A percentile compares a stretch with the other conserved stretches of the same genome.
phyloP scores from a whole-genome alignment of 148 eudicot genomes.

The Nepenthes gracilis region DNA sequence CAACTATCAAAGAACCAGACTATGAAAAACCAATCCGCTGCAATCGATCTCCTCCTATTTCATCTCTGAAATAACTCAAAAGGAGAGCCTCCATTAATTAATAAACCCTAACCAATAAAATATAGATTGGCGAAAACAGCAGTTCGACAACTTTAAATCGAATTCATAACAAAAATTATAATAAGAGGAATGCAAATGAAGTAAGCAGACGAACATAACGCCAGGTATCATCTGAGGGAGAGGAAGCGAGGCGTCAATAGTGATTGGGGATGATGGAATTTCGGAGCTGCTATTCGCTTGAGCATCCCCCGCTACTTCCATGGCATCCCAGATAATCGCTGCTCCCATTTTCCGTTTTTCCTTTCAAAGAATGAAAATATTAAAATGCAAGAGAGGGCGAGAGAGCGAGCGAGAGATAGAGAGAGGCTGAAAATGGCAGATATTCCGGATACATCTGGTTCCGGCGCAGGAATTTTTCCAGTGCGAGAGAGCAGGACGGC shows the following conservation, averaged over 20 bases:
- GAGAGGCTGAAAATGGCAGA: no score
- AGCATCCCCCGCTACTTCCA: constrained; percentile 33
- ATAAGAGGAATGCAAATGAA: neutral
- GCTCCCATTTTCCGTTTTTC: constrained; percentile 23
- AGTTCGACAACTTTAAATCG: neutral
- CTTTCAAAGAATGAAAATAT: neutral
- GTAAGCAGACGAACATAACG: constrained; percentile 36
- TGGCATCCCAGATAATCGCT: constrained; percentile 51
- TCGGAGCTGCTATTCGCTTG: constrained; percentile 19
- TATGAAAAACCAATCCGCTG: no score
- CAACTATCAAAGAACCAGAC: no score
- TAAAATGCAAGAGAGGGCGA: no score
- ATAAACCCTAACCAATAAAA: no score
- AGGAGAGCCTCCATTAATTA: no score
- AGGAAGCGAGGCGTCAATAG: constrained; percentile 73
- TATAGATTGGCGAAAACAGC: neutral
- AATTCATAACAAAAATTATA: neutral
- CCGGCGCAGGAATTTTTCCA: no score
- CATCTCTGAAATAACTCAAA: no score
- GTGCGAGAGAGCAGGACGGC: no score
- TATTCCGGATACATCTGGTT: no score
- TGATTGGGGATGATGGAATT: constrained; percentile 44
- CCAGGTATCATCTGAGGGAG: constrained; percentile 58
- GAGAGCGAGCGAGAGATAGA: no score
- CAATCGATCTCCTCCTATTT: no score